Evolutionary conservation across 108 stramenopile species (phyloP), one percentile per base, ranked within the genome.

Genomic region (Schizochytrium sp.): DNA sequence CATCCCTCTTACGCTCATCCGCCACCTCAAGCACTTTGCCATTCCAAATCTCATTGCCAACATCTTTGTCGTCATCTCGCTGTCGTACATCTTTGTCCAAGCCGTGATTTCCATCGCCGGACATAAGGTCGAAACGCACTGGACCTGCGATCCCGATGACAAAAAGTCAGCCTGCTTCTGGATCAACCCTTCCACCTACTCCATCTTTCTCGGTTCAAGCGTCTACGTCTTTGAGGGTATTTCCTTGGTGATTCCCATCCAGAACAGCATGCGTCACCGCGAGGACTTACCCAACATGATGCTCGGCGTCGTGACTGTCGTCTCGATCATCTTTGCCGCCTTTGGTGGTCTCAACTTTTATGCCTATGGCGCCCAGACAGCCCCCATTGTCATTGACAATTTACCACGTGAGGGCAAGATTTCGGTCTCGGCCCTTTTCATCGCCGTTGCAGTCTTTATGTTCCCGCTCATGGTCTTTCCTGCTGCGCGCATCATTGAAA

Each of bases 401-500:
- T 12, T 83, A 0, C 76, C 76, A 12, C 19, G 25, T 23, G 76
- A 83, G 12, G 76, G 76, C 45, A 53, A 53, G 48, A 83, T 83
- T 12, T 43, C 76, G 0, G 76, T 83, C 48, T 25, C 48, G 12
- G 51, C 51, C 12, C 45, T 83, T 12, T 83, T 83, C 76, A 83
- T 47, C 28, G 48, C 51, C 76, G 76, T 83, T 34, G 76, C 76
- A 53, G 48, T 83, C 51, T 83, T 83, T 45, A 83, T 83, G 76
- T 83, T 83, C 5, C 76, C 76, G 45, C 76, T 83, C n/a, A 83
- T 83, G 76, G 76, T 83, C 45, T 83, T 83, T 28, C 76, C 76
- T 34, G 76, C 76, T 25, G 76, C 76, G 48, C 76, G 76, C 76
- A 83, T 83, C 51, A 53, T 83, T 47, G 76, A 83, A 23, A 83